These are phyloP conservation scores for Pseudisothecium myosuroides DNA, from an alignment of 225 moss, liverwort and hornwort genomes.

Conservation along the genomic window DNA sequence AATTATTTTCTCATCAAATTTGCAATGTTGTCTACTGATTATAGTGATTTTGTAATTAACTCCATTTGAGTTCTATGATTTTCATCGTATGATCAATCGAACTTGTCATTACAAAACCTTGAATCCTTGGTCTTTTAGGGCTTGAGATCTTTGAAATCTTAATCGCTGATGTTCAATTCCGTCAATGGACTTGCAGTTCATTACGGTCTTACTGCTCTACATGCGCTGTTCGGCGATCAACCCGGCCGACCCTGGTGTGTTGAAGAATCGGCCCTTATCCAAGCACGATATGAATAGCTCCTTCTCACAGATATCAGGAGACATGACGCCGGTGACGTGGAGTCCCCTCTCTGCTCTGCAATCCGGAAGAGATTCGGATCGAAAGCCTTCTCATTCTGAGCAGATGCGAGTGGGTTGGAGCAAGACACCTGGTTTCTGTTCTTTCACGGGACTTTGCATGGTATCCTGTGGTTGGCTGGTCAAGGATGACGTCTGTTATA, in stretches of 20 bases:
- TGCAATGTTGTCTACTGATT: not conserved
- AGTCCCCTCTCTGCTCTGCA: conserved; percentile 52
- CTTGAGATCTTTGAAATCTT: not conserved
- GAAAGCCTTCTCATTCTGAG: conserved; percentile 20
- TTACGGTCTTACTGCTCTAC: conserved; percentile 78
- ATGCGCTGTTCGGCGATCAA: conserved; percentile 90
- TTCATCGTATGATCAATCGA: not conserved
- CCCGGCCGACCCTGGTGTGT: conserved; percentile 77
- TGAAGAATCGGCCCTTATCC: conserved; percentile 49
- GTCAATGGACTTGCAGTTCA: conserved; percentile 30
- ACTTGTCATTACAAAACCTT: not conserved
- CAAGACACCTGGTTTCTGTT: conserved; percentile 22
- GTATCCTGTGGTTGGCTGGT: conserved; percentile 67
- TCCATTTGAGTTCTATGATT: not conserved
- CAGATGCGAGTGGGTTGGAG: conserved; percentile 39
- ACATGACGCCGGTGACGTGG: conserved; percentile 39
- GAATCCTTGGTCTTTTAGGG: not conserved
- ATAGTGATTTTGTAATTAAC: not conserved
- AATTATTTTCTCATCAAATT: not conserved
- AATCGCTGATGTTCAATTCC: not conserved
- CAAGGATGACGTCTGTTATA: conserved; percentile 57
- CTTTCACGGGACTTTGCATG: conserved; percentile 41
- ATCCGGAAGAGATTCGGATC: conserved; percentile 20
- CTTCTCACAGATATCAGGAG: conserved; percentile 45
- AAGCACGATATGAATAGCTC: conserved; percentile 48